Base-by-base conservation (phyloP, 768 basidiomycete species). In the Tricholoma bakamatsutake region DNA sequence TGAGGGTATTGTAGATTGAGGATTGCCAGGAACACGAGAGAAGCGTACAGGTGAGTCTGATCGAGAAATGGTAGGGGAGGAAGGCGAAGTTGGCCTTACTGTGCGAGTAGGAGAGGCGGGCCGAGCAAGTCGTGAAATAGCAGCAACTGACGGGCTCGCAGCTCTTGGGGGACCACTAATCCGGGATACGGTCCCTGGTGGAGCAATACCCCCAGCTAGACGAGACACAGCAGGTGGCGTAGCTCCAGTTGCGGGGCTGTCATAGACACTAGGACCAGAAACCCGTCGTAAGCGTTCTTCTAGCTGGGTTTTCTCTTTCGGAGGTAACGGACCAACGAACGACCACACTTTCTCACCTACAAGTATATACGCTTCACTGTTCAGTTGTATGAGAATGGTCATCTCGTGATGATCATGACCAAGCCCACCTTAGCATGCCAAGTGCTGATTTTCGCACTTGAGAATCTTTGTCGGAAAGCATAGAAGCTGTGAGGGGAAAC, bases 281-380 rank as follows among this genome's bases (percentile, higher is more conserved):
- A 92, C 82, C 33, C 91, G 87, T 46, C 90, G 86, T 28, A 97
- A 72, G 7, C 92, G 82, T 65, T 95, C 94, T 69, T 96, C 93
- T 30, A 97, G 80, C 64, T 94, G 91, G 8, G 92, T 93, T 65
- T 90, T 93, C 65, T 95, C 93, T 68, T 96, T 96, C 4, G 88
- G 75, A 45, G 87, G 80, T 28, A 97, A 73, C 8, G 77, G 62
- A 1, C 91, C 91, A 43, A 93, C 88, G 9, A 87, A 70, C 10
- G 80, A 73, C 90, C 90, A 95, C 11, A 94, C 82, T 62, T 84
- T 88, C 63, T 96, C 93, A 17, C 94, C 94, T 17, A 90, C 81
- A 12, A 92, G 78, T 8, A 80, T 75, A 66, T 93, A 96, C 3
- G 80, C 87, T 67, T 94, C 90, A 55, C 93, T 93, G 60, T 39